A percentile compares a stretch with the other conserved stretches of the same genome.
phyloP scores from a whole-genome alignment of 208 protist genomes.

The Trypanosoma mega region DNA sequence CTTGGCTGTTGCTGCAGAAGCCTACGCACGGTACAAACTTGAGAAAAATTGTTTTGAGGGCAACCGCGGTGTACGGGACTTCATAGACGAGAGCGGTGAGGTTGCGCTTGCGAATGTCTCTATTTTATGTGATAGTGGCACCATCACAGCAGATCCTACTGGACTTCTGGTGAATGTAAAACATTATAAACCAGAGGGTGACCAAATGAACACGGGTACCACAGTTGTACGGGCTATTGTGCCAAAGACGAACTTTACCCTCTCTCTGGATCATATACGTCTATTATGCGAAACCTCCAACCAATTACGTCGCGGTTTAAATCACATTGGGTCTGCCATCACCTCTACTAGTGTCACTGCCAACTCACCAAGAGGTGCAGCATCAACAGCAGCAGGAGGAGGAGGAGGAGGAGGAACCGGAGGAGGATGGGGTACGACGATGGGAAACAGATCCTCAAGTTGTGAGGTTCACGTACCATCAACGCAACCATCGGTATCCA shows the following conservation, averaged over 20 bases:
- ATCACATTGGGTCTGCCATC: slow-evolving; percentile 26
- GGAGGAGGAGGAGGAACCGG: no score
- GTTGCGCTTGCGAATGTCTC: slow-evolving; percentile 29
- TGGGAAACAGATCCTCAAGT: no score
- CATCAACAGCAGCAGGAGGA: no score
- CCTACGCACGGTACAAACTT: slow-evolving; percentile 22
- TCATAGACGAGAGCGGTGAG: slow-evolving; percentile 37
- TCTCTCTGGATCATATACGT: slow-evolving; percentile 32
- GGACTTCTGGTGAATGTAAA: slow-evolving; percentile 26
- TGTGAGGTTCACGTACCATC: no score
- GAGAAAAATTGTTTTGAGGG: slow-evolving; percentile 29
- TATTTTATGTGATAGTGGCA: slow-evolving; percentile 33
- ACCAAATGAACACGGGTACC: slow-evolving; percentile 20
- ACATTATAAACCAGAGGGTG: slow-evolving; percentile 27
- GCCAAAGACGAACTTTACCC: slow-evolving; percentile 22
- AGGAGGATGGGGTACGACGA: no score
- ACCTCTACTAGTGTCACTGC: no score
- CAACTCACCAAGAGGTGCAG: no score
- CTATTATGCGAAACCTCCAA: slow-evolving; percentile 31
- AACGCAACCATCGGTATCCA: no score
- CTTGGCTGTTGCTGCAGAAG: slow-evolving; percentile 19
- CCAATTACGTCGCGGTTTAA: slow-evolving; percentile 18
- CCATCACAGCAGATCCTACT: slow-evolving; percentile 27
- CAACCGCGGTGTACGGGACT: slow-evolving; percentile 19
- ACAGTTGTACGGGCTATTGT: slow-evolving; percentile 26